Percentiles rank a stretch among this genome's conserved stretches.
Conservation (phyloP, 192 early-diverging fungal genomes). For the Paraglomus brasilianum region DNA sequence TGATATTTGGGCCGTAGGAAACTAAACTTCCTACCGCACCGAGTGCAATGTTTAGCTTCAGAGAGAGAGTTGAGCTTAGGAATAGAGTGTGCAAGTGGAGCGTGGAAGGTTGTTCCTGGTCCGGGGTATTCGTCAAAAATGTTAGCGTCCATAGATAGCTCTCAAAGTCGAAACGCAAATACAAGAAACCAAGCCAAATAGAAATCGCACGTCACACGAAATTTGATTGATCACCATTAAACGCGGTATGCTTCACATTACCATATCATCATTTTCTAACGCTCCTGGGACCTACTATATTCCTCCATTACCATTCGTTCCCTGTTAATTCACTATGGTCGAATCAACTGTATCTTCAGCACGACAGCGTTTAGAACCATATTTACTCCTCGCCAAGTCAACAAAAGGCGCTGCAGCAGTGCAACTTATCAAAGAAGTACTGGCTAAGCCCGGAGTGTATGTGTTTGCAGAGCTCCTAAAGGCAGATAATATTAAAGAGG, state of each 20-base stretch:
- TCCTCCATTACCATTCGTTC: too few relatives aligned
- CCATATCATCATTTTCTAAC: too few relatives aligned
- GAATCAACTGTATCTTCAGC: constrained; percentile 11
- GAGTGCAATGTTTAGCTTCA: constrained; percentile 33
- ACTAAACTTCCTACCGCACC: constrained; percentile 43
- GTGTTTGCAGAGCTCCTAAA: constrained; percentile 78
- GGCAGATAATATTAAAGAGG: constrained; percentile 66
- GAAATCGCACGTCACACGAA: too few relatives aligned
- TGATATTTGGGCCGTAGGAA: constrained; percentile 39
- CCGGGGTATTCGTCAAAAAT: not conserved
- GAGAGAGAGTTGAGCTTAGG: not conserved
- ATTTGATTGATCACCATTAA: too few relatives aligned
- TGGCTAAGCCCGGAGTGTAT: constrained; percentile 70
- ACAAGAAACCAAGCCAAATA: too few relatives aligned
- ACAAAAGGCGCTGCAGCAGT: constrained; percentile 72
- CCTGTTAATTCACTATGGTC: too few relatives aligned
- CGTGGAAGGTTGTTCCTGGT: constrained; percentile 22
- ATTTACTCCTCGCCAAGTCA: constrained; percentile 70
- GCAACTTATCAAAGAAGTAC: constrained; percentile 69
- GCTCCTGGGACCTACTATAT: too few relatives aligned
- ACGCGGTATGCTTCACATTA: too few relatives aligned
- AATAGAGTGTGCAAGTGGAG: constrained; percentile 15
- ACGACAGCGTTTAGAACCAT: constrained; percentile 61
- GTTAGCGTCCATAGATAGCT: too few relatives aligned
- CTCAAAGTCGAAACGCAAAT: too few relatives aligned